Base-by-base conservation (phyloP, 805 yeast genomes). In the Pichia manshurica region DNA sequence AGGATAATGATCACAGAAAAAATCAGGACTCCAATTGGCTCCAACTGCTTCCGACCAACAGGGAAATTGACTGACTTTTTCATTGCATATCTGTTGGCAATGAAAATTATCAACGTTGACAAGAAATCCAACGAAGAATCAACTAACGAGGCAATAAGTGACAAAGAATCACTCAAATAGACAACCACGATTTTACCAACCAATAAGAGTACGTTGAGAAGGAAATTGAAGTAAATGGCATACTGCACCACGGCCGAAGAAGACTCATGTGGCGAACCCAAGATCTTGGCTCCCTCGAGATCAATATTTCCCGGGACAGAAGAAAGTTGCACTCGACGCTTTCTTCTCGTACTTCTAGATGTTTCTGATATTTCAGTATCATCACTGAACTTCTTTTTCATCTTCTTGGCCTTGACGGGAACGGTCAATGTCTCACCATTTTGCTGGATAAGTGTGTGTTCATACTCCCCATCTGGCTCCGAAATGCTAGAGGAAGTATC, bases 1-100 rank as follows among this genome's bases (percentile, higher is more conserved):
- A 83, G 67, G 22, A 85, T 79, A 53, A 85, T 85, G 34, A 86
- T 70, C 35, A 84, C 72, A 1, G 88, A 81, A 58, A 85, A 85
- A 2, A 85, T 79, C 49, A 86, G 69, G 16, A 85, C 84, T 0
- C 95, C 93, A 47, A 85, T 71, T 0, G 95, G 95, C 59, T 85
- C 93, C 34, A 85, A 67, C 51, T 89, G 73, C 34, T 80, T 72
- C 41, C 86, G 69, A 3, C 95, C 95, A 21, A 86, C 78, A 0
- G 95, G 95, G 55, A 76, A 80, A 25, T 66, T 65, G 2, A 54
- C 43, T 1, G 63, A 57, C 23, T 51, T 49, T 13, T 68, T 66
- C 9, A 67, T 63, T 3, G 82, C 73, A 46, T 74, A 65, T 50
- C 66, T 67, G 53, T 84, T 81, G 45, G 85, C 77, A 40, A 75